Percentiles rank a stretch among this genome's conserved stretches.
Conservation (phyloP, 192 early-diverging fungal genomes). For the Coemansia sp. region DNA sequence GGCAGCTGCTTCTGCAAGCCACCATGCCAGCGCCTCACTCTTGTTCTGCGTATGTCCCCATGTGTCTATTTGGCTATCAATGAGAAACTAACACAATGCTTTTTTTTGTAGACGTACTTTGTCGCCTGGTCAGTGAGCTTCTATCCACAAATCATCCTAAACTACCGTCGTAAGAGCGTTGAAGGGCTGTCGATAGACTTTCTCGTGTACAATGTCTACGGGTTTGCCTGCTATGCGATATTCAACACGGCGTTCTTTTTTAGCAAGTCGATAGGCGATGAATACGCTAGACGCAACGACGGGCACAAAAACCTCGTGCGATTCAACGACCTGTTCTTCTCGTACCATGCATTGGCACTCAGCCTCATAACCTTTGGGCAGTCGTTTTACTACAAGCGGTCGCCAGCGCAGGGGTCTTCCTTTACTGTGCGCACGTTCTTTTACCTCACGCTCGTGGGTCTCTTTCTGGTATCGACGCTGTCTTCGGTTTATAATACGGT, state of each 20-base stretch:
- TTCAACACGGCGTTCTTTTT: constrained; percentile 79
- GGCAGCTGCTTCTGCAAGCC: neutral
- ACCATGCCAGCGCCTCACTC: neutral
- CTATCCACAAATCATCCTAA: constrained; percentile 82
- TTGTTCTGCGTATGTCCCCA: neutral
- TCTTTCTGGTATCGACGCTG: constrained; percentile 1
- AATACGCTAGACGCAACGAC: constrained; percentile 69
- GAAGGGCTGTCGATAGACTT: constrained; percentile 90
- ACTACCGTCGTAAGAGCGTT: constrained; percentile 74
- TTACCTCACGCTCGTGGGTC: constrained; percentile 7
- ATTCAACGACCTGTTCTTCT: constrained; percentile 84
- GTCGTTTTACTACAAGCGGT: constrained; percentile 61
- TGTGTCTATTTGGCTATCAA: neutral
- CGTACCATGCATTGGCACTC: constrained; percentile 75
- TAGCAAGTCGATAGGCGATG: constrained; percentile 60
- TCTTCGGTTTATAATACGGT: constrained; percentile 57
- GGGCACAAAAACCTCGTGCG: constrained; percentile 70
- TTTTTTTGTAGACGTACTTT: constrained; percentile 66
- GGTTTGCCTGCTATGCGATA: constrained; percentile 81
- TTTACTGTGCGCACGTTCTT: constrained; percentile 10
- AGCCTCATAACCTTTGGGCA: constrained; percentile 62
- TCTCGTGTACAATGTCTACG: constrained; percentile 79
- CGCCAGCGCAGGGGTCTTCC: constrained; percentile 22
- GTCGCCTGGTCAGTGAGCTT: constrained; percentile 85
- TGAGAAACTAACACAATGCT: neutral